Evolutionary conservation across 2,329 filamentous ascomycete species (phyloP), one percentile per base, ranked within the genome.

Genomic region (Didymellaceae sp.): DNA sequence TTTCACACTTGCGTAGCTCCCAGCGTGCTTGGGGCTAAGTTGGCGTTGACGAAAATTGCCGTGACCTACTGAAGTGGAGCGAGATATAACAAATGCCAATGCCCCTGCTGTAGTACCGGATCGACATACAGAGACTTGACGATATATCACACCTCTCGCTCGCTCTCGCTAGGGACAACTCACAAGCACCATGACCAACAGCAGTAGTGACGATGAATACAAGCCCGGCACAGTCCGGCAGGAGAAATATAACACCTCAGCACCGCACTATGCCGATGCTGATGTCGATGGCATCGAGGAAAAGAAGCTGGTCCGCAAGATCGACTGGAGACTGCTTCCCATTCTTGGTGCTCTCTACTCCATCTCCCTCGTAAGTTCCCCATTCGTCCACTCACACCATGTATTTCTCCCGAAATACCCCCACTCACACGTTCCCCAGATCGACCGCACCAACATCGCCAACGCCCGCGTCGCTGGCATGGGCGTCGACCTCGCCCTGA

Each of bases 271-370:
- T n/a, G 21, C 39, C 13, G 41, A 45, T 8, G 32, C 33, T 30
- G 59, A 57, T 32, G 49, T 45, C 22, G 57, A 58, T 22, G 51
- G 54, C 10, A 45, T 61, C 17, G 55, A 62, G 6, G 57, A 62
- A 39, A 63, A 59, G 47, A 54, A 49, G 18, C 18, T 67, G 8
- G 21, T 65, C n/a, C 63, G 64, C 6, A 69, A 66, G 14, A 53
- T 74, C 20, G 75, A 76, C 49, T 62, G 66, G 49, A 66, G 73
- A 20, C 63, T 76, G 1, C 61, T 77, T 6, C 73, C 73, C 6
- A 75, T 76, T 5, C 56, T 76, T 1, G 72, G 69, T 2, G 54
- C 71, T 2, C 57, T 75, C 18, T 75, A 75, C 45, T 73, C 69
- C 4, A 69, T 75, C 17, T 63, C 71, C 1, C 57, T 72, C 2